Evolutionary conservation across 108 stramenopile species (phyloP).

Genomic region (Pseudonitzschia multistriata): DNA sequence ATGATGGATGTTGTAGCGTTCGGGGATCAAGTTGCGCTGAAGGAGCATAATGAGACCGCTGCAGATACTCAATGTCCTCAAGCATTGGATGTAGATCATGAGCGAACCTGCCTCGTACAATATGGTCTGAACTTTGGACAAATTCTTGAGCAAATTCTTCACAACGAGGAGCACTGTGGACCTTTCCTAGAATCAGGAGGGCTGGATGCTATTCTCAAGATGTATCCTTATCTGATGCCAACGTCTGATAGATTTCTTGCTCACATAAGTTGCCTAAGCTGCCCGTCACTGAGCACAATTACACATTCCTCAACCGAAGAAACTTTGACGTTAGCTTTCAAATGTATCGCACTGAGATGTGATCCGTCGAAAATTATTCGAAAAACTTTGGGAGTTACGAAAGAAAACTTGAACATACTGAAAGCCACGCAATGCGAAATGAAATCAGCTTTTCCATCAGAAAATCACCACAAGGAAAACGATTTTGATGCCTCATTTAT

Average conservation of each 20-base stretch:
- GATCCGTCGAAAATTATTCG: conserved; percentile 63
- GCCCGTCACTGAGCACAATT: conserved; percentile 67
- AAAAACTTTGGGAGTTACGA: conserved; percentile 44
- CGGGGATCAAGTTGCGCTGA: conserved; percentile 45
- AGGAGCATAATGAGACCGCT: conserved; percentile 24
- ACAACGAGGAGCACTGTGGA: conserved; percentile 75
- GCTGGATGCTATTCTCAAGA: conserved; percentile 63
- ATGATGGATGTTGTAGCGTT: conserved; percentile 65
- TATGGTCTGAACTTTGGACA: conserved; percentile 84
- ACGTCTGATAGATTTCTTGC: conserved; percentile 65
- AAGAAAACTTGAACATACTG: conserved; percentile 33
- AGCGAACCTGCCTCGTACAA: conserved; percentile 78
- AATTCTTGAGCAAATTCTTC: conserved; percentile 84
- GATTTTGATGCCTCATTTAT: conserved; percentile 45
- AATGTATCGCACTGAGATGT: conserved; percentile 54
- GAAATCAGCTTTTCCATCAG: conserved; percentile 13
- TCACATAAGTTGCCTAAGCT: conserved; percentile 75
- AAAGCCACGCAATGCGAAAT: conserved; percentile 32
- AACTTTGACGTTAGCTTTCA: conserved; percentile 58
- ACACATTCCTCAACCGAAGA: conserved; percentile 75
- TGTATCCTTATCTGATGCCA: conserved; percentile 72
- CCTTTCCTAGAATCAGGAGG: conserved; percentile 80
- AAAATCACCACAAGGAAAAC: conserved; percentile 2
- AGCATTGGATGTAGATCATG: conserved; percentile 44
- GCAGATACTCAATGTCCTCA: not conserved